Evolutionary conservation across 768 basidiomycete genomes (phyloP), one percentile per base, ranked within the genome.

Genomic region (Phylloporus scabripes): DNA sequence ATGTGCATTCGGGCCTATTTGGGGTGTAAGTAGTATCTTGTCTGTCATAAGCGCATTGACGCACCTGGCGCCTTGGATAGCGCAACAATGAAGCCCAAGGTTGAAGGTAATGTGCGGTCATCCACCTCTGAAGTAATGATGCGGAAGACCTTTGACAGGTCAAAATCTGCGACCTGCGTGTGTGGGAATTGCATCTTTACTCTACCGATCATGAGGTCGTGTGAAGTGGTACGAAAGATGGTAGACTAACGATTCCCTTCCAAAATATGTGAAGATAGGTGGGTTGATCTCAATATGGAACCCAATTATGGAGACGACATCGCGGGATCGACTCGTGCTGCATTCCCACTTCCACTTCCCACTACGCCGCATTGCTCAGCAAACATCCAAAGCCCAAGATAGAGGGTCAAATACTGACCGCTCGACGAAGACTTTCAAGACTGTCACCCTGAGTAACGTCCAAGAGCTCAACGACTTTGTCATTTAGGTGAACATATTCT

Each of bases 271-370:
- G 29, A 62, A 54, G 7, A 56, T 10, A 0, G 61, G 61, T 1
- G 39, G 34, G 23, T 39, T 32, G 1, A 14, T 32, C 11, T 52
- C 36, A 2, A 46, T 1, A 17, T 51, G 41, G 33, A 55, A 59
- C 6, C 57, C 62, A 7, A 52, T 5, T 32, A 62, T 45, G 3
- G 32, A 29, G 11, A 62, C 6, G 3, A 62, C 17, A 12, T 62
- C 60, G 4, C 58, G 4, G 55, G 45, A 63, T 42, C 1, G 55
- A 41, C 15, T 63, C 59, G 33, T 64, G 60, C 0, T 42, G 38
- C 31, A 53, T 53, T 1, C 51, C 54, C 10, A 52, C 43, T 26
- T 58, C 41, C 15, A 54, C 46, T n/a, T 55, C 50, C 53, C 54
- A 62, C 55, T 60, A 15, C 10, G 1, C 39, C 21, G 7, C 31